Base-by-base conservation (phyloP, 345 rosid species). In the Anastatica hierochuntica region DNA sequence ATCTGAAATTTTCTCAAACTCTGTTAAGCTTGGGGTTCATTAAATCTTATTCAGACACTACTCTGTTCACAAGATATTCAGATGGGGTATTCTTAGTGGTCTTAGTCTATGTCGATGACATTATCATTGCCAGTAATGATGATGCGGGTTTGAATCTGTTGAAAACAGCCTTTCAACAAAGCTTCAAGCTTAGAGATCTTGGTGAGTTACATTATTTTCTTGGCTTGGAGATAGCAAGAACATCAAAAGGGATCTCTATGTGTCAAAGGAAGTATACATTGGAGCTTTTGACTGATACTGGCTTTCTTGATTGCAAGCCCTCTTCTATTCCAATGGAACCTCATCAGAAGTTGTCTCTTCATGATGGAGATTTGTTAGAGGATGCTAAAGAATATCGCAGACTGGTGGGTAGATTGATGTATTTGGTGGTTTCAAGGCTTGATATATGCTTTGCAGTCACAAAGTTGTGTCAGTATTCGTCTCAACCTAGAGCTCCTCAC, bases 91-190 rank as follows among this genome's bases (percentile, higher is more conserved):
- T 0, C 20, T 39, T 14, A n/a, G 20, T 8, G 0, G 12, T 39
- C 0, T 4, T 39, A 0, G 43, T 39, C 3, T 39, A 39, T 14
- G 43, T 39, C 0, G 43, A 39, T 16, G 43, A 39, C 8, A 15
- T 39, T 0, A 8, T 39, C 5, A 39, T 39, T 3, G 20, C 4
- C 4, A 39, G 43, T 8, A 39, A 16, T 3, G 8, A 8, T 39
- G 12, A 1, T 3, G 5, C 3, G 0, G 11, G 4, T 7, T 9
- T 39, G 5, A 3, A 1, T 0, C 2, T 0, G 0, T 39, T 39
- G 0, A 15, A 7, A 0, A 2, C 0, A 2, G 9, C 7, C 0
- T 3, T 16, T 0, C 3, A 9, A 0, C 8, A 10, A 1, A 4
- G 7, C 14, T 40, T 40, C 2, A 40, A 40, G 3, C 21, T 40